Evolutionary conservation across 2,329 filamentous ascomycete genomes (phyloP), one percentile per base, ranked within the genome.

Genomic region (Cladorrhinum sp.): DNA sequence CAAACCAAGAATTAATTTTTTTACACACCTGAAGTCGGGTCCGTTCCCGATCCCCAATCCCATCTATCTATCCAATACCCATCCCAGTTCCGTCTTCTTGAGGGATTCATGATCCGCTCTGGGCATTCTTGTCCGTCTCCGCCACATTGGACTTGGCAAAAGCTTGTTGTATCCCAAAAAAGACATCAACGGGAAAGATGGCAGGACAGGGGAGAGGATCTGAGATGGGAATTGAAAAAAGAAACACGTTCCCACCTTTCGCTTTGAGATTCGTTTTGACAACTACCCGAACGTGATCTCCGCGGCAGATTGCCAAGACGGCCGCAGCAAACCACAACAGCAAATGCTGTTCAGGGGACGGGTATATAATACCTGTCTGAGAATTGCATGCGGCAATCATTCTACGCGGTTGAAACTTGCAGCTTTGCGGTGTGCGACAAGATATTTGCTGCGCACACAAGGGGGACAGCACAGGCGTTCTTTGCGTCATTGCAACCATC

Each of bases 121-220:
- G 52, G 25, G 51, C 38, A n/a, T 36, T 32, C 53, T 57, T 32
- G 54, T 36, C 29, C n/a, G 50, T 51, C 27, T 22, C 58, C 52
- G 61, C 62, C 58, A 55, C 62, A 45, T 18, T 48, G 50, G 12
- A 10, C 64, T 67, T 67, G 65, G 65, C 65, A 56, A 67, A 67
- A 67, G 65, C 65, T 67, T 67, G 57, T 67, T 56, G 59, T 22
- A 25, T 32, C 27, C 53, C 24, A 24, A 50, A 50, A 45, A 22
- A 45, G 18, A 18, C 16, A 20, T 20, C 6, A 45, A 45, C 41
- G 41, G 18, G 41, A 45, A 23, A 20, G 41, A 45, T 4, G 41
- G 41, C 41, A 22, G 16, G 36, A 5, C 3, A n/a, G 36, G 36
- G 6, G 20, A 7, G 41, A n/a, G n/a, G 6, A 45, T 9, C 18